Percentiles rank a stretch among this genome's conserved stretches.
Conservation (phyloP, 805 yeast genomes). For the Millerozyma miso region DNA sequence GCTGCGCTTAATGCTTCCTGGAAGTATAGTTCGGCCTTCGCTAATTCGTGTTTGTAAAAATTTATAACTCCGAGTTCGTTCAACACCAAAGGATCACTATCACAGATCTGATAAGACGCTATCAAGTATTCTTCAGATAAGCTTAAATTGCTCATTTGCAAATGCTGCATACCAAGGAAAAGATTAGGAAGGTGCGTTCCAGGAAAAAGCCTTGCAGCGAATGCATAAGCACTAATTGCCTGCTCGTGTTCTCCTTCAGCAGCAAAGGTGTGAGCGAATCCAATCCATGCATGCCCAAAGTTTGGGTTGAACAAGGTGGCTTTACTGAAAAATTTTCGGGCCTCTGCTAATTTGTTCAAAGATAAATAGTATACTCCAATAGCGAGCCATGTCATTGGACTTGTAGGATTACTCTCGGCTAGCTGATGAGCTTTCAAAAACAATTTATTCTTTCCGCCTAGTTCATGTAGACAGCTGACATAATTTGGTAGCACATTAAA, state of each 20-base stretch:
- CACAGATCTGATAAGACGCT: constrained; percentile 73
- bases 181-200: constrained; percentile 88
- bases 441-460: constrained; percentile 76
- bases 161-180: constrained; percentile 93
- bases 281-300: constrained; percentile 95
- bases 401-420: constrained; percentile 78
- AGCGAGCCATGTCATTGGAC: constrained; percentile 85
- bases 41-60: constrained; percentile 67
- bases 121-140: constrained; percentile 82
- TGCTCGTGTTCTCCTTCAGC: constrained; percentile 99
- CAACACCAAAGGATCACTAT: constrained; percentile 78
- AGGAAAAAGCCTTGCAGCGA: constrained; percentile 87
- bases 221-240: constrained; percentile 94
- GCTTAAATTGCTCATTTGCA: constrained; percentile 77
- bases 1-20: constrained; percentile 70
- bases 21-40: constrained; percentile 66
- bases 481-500: constrained; percentile 71
- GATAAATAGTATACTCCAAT: constrained; percentile 87
- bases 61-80: constrained; percentile 93
- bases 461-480: constrained; percentile 78
- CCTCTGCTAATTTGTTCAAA: constrained; percentile 69
- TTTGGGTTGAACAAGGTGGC: constrained; percentile 86
- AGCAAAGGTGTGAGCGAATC: constrained; percentile 97
- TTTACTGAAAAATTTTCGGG: constrained; percentile 81
- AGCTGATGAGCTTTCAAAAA: constrained; percentile 79